Conservation (phyloP, 495 filamentous ascomycete genomes). For the Penicillium atrosanguineum region DNA sequence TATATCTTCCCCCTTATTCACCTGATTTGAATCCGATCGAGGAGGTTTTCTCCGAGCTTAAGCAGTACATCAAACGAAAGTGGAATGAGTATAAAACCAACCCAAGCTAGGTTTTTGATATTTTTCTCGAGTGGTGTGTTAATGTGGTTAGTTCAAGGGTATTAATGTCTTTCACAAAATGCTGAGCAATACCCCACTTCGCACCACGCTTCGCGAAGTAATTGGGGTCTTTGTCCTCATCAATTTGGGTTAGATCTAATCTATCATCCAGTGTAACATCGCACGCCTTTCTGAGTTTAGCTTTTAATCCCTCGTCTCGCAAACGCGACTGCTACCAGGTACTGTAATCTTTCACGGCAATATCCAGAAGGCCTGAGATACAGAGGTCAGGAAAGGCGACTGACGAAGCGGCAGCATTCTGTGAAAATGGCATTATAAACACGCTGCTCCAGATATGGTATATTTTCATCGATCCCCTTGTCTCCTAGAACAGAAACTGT, state of each 20-base stretch:
- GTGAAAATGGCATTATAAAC: background rate
- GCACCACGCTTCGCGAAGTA: slow-evolving; percentile 5
- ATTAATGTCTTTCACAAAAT: slow-evolving; percentile 7
- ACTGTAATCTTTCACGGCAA: slow-evolving; percentile 8
- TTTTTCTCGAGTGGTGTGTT: slow-evolving; percentile 27
- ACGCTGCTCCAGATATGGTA: too few relatives aligned
- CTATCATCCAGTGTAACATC: background rate
- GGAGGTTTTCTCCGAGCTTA: slow-evolving; percentile 28
- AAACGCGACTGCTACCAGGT: slow-evolving; percentile 5
- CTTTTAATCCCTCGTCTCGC: slow-evolving; percentile 5
- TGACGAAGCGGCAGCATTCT: background rate
- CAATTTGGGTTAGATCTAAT: background rate
- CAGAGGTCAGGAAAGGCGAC: slow-evolving; percentile 1
- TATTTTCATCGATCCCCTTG: too few relatives aligned
- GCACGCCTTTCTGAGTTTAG: slow-evolving; percentile 7
- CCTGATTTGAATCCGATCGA: slow-evolving; percentile 29
- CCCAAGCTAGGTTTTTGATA: slow-evolving; percentile 33
- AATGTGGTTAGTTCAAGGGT: slow-evolving; percentile 18
- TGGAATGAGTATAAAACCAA: slow-evolving; percentile 23
- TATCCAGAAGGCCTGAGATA: slow-evolving; percentile 11
- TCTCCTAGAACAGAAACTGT: too few relatives aligned
- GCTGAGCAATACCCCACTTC: slow-evolving; percentile 7
- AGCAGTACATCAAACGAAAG: slow-evolving; percentile 17
- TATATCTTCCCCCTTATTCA: slow-evolving; percentile 27
- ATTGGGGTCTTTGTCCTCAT: slow-evolving; percentile 5